Evolutionary conservation across 2,329 filamentous ascomycete genomes (phyloP).

Genomic region (Calonectria multiphialidica): DNA sequence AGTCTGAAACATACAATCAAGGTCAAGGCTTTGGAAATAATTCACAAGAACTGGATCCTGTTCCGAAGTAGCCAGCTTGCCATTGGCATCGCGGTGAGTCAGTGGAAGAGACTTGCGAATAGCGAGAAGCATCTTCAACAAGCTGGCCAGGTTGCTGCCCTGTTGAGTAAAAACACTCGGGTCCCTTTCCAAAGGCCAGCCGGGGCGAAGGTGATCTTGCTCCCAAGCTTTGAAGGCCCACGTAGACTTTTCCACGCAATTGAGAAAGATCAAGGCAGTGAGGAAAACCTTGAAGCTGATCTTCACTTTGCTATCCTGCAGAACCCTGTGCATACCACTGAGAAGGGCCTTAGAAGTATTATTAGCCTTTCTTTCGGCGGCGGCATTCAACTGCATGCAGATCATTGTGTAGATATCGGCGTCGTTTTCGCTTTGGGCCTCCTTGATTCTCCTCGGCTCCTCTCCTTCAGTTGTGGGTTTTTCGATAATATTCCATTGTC

Average conservation of each 20-base stretch:
- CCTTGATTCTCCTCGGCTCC: slow-evolving; percentile 61
- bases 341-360: slow-evolving; percentile 69
- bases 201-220: slow-evolving; percentile 68
- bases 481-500: slow-evolving; percentile 69
- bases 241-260: slow-evolving; percentile 75
- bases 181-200: slow-evolving; percentile 71
- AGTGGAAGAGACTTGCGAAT: slow-evolving; percentile 71
- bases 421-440: slow-evolving; percentile 60
- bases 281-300: slow-evolving; percentile 73
- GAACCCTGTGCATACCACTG: slow-evolving; percentile 69
- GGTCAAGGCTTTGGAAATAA: slow-evolving; percentile 68
- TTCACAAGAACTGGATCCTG: slow-evolving; percentile 58
- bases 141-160: slow-evolving; percentile 68
- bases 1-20: slow-evolving; percentile 65
- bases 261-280: slow-evolving; percentile 71
- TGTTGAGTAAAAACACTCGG: slow-evolving; percentile 70
- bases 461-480: slow-evolving; percentile 57
- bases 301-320: slow-evolving; percentile 71
- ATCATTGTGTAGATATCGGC: slow-evolving; percentile 71
- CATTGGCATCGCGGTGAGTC: slow-evolving; percentile 59
- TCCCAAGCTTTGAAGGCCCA: slow-evolving; percentile 79
- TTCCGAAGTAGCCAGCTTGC: slow-evolving; percentile 61
- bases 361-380: slow-evolving; percentile 73
- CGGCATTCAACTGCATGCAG: slow-evolving; percentile 73
- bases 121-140: slow-evolving; percentile 72